Evolutionary conservation across 805 yeast genomes (phyloP), one percentile per base, ranked within the genome.

Genomic region (Saccharomycopsis sp.): DNA sequence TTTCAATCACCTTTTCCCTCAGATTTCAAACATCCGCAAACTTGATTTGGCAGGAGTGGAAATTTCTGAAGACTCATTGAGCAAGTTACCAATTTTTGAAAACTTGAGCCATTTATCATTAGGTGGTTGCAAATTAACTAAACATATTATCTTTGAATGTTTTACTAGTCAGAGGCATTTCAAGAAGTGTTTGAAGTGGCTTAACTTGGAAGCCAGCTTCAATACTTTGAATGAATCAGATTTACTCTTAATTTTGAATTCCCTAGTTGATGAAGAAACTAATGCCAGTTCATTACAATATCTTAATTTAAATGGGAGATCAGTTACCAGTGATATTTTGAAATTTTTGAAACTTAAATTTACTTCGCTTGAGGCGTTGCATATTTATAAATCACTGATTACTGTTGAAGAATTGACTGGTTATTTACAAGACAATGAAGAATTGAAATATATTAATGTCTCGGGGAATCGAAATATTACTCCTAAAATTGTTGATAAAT

Each of bases 281-380:
- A n/a, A n/a, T n/a, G n/a, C n/a, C n/a, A 26, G 23, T 13, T 20
- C 35, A 11, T 41, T 45, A 22, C 26, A 37, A 33, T 45, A 45
- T 40, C 36, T 45, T 24, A 45, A 45, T 24, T 32, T 45, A 16
- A 45, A 45, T 29, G 45, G 45, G 3, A 20, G 49, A n/a, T 11
- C 33, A 31, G 32, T 37, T n/a, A 41, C 38, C 17, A 20, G 20
- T 11, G 21, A 26, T 7, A 26, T 45, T 14, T 27, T 45, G 6
- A 28, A 28, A n/a, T 45, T 35, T 24, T 33, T 45, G 16, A 45
- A 45, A 23, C 16, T 9, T 13, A 23, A 41, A 16, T 45, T 45
- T 29, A 11, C 17, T n/a, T 32, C 16, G 7, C 19, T 45, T 11
- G 41, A 45, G 20, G 41, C 49, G 8, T 16, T 45, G n/a, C 49